Base-by-base conservation (phyloP, 352 stramenopile genomes). In the Phytophthora meadii region DNA sequence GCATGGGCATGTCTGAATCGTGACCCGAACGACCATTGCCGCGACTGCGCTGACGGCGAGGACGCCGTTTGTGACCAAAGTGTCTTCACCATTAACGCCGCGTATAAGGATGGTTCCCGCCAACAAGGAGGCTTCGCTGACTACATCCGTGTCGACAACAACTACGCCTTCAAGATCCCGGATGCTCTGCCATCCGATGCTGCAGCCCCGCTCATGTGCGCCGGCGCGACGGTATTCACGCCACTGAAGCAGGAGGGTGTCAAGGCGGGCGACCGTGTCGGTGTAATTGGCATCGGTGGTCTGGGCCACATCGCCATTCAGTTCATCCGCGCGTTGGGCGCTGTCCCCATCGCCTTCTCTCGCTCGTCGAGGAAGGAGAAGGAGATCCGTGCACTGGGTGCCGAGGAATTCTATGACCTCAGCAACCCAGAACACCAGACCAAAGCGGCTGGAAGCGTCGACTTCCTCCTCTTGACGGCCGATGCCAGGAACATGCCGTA, bases 11-110 rank as follows among this genome's bases (percentile, higher is more conserved):
- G 88, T 57, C 42, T 74, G 10, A 73, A 81, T 25, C 79, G 88
- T 36, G 68, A 92, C 66, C 65, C 50, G 9, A 89, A 82, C 25
- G 54, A 56, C 10, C 54, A 64, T 12, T 97, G 89, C 70, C 72
- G 82, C 4, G 51, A 81, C 34, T 97, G 89, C 60, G 48, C 74
- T 39, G 42, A 62, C 27, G 75, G 72, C 15, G 22, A 77, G 10
- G 82, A 97, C 54, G 64, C 89, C 28, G 74, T 86, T 49, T 97
- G 89, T 51, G 67, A 58, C 28, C 55, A 68, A 17, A 50, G 15
- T 11, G 68, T 84, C 1, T 70, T 25, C 28, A 90, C 77, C 4
- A 84, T 86, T 74, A 73, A 69, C 55, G 32, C 19, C 51, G 37
- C 32, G 22, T 77, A 73, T 40, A 59, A 62, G 37, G 80, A 61